Evolutionary conservation across 257 asterid genomes (phyloP).

Genomic region (Perilla frutescens): DNA sequence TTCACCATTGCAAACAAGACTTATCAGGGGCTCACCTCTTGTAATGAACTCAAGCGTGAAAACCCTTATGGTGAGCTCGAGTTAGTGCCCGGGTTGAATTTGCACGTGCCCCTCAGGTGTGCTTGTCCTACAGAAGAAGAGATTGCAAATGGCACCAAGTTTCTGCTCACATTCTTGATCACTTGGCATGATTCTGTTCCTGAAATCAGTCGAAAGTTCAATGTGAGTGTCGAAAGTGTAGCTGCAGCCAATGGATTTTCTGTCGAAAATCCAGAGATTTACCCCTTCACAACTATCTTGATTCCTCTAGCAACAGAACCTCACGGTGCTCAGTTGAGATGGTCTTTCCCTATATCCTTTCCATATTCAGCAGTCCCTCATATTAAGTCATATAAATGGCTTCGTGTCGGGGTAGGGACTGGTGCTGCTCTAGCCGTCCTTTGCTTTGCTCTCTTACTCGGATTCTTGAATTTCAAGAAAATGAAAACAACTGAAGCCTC

Average conservation of each 20-base stretch:
- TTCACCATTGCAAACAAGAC: slow-evolving; percentile 51
- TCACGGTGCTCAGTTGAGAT: slow-evolving; percentile 38
- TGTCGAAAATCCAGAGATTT: slow-evolving; percentile 40
- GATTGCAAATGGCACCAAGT: slow-evolving; percentile 45
- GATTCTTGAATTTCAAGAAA: slow-evolving; percentile 34
- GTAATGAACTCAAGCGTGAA: slow-evolving; percentile 50
- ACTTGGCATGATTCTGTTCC: slow-evolving; percentile 43
- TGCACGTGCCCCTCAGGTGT: slow-evolving; percentile 68
- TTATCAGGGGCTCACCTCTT: slow-evolving; percentile 63
- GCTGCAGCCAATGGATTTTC: slow-evolving; percentile 59
- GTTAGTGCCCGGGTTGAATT: slow-evolving; percentile 38
- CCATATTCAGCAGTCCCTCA: slow-evolving; percentile 15
- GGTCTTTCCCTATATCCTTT: slow-evolving; percentile 22
- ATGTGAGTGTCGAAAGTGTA: slow-evolving; percentile 43
- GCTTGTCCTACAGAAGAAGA: slow-evolving; percentile 70
- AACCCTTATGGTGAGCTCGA: slow-evolving; percentile 39
- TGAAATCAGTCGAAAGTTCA: slow-evolving; percentile 46
- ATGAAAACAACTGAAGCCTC: slow-evolving; percentile 1
- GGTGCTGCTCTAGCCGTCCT: slow-evolving; percentile 57
- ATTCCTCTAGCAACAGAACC: slow-evolving; percentile 57
- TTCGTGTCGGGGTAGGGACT: slow-evolving; percentile 49
- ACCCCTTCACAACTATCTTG: slow-evolving; percentile 65
- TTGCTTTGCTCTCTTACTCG: slow-evolving; percentile 40
- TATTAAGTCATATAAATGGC: slow-evolving; percentile 23
- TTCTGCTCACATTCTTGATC: slow-evolving; percentile 57